Percentiles rank a stretch among this genome's conserved stretches.
These are phyloP conservation scores for Schizothecium vesticola DNA, from an alignment of 495 filamentous ascomycete genomes.

Conservation along the genomic window DNA sequence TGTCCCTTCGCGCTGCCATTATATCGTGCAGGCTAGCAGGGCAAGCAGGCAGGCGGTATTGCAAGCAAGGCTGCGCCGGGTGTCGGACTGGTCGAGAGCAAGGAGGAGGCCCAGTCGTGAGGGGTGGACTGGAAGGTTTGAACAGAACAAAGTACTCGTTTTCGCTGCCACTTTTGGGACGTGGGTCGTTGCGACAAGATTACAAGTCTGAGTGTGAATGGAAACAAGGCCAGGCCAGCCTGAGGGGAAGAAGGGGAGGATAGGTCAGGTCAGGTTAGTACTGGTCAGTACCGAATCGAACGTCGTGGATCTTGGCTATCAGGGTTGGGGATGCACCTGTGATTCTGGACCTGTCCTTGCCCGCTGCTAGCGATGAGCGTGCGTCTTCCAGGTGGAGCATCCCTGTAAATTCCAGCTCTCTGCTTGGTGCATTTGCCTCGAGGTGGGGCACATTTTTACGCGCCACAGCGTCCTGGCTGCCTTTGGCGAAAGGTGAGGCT, in stretches of 20 bases:
- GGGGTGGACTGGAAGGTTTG: background rate
- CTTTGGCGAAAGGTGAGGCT: constrained; percentile 13
- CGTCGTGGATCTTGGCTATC: background rate
- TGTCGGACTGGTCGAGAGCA: background rate
- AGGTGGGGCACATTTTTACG: background rate
- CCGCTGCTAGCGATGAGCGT: background rate
- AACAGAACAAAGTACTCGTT: too few relatives aligned
- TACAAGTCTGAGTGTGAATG: background rate
- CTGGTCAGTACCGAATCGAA: background rate
- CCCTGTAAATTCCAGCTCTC: background rate
- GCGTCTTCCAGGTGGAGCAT: background rate
- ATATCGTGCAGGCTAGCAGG: background rate
- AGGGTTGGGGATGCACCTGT: constrained; percentile 2
- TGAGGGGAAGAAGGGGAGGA: background rate
- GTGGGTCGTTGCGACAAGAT: background rate
- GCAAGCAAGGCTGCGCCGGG: background rate
- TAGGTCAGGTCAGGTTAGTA: background rate
- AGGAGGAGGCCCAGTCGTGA: background rate
- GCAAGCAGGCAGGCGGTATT: background rate
- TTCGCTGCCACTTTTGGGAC: background rate
- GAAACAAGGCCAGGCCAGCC: background rate
- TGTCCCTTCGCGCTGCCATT: constrained; percentile 31
- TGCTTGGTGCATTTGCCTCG: background rate
- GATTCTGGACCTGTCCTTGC: background rate
- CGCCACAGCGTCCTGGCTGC: background rate